phyloP scores from a whole-genome alignment of 2,329 filamentous ascomycete species.

The Penicillium sp. region DNA sequence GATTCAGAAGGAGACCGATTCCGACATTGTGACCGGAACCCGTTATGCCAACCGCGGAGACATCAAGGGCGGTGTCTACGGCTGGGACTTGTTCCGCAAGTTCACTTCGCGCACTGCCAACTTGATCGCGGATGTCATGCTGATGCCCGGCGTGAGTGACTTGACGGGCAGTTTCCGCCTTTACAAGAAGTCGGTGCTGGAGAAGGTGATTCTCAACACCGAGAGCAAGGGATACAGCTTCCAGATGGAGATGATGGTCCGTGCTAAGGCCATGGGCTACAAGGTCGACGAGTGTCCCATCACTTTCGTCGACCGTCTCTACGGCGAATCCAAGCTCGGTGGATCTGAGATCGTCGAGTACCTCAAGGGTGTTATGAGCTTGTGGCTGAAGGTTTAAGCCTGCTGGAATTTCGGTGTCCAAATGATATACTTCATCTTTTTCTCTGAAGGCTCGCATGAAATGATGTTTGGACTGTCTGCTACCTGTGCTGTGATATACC shows the following conservation, averaged over 20 bases:
- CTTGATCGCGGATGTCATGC: constrained; percentile 90
- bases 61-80: constrained; percentile 75
- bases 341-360: constrained; percentile 97
- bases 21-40: constrained; percentile 96
- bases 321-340: constrained; percentile 92
- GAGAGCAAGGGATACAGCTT: constrained; percentile 98
- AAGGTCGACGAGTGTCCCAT: constrained; percentile 95
- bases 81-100: constrained; percentile 93
- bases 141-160: constrained; percentile 92
- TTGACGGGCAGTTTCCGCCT: constrained; percentile 91
- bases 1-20: constrained; percentile 74
- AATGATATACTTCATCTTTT: constrained; percentile 10
- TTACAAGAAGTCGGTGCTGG: constrained; percentile 87
- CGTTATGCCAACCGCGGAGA: constrained; percentile 77
- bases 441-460: constrained; percentile 10
- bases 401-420: background rate
- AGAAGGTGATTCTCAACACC: constrained; percentile 86
- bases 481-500: constrained; percentile 26
- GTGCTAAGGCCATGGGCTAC: constrained; percentile 93
- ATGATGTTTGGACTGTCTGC: constrained; percentile 14
- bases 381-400: constrained; percentile 74
- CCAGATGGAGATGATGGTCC: constrained; percentile 99
- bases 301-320: constrained; percentile 90
- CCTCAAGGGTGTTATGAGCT: constrained; percentile 75
- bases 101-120: constrained; percentile 75